Evolutionary conservation across 768 basidiomycete species (phyloP).

Genomic region (Trametes cinnabarina): DNA sequence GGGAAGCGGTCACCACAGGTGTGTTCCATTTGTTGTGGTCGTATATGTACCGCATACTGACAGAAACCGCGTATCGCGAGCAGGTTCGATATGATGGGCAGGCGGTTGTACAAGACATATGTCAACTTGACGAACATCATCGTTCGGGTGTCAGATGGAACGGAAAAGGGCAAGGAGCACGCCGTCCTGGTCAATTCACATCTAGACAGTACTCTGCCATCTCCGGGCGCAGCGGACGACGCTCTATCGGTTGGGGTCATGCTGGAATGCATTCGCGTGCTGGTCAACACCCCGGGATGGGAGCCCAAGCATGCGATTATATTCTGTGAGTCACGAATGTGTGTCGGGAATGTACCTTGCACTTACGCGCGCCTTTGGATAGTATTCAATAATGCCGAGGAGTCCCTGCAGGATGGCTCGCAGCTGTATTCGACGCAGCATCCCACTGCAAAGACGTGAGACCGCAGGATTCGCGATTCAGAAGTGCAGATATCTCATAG

Average conservation of each 20-base stretch:
- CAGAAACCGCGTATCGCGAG: not conserved
- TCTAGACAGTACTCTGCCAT: conserved; percentile 86
- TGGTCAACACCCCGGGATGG: conserved; percentile 66
- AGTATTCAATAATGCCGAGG: conserved; percentile 97
- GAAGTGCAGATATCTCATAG: not conserved
- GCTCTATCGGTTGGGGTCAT: conserved; percentile 86
- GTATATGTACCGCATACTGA: not conserved
- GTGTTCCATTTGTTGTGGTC: conserved; percentile 27
- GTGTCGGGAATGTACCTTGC: not conserved
- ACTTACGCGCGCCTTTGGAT: not conserved
- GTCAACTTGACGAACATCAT: conserved; percentile 86
- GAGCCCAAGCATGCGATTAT: conserved; percentile 75
- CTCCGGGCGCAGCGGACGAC: conserved; percentile 88
- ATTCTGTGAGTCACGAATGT: conserved; percentile 57
- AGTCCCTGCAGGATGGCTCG: conserved; percentile 91
- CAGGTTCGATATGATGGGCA: conserved; percentile 91
- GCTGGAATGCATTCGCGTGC: conserved; percentile 83
- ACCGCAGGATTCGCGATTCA: not conserved
- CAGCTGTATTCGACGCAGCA: conserved; percentile 94
- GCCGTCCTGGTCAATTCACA: conserved; percentile 88
- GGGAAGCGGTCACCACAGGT: conserved; percentile 88
- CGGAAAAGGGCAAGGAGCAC: conserved; percentile 67
- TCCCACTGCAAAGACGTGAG: conserved; percentile 65
- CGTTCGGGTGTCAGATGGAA: conserved; percentile 80
- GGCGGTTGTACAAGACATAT: conserved; percentile 83